Percentiles rank a stretch among this genome's conserved stretches.
Conservation (phyloP, 2,329 filamentous ascomycete genomes). For the Xylariaceae sp. region DNA sequence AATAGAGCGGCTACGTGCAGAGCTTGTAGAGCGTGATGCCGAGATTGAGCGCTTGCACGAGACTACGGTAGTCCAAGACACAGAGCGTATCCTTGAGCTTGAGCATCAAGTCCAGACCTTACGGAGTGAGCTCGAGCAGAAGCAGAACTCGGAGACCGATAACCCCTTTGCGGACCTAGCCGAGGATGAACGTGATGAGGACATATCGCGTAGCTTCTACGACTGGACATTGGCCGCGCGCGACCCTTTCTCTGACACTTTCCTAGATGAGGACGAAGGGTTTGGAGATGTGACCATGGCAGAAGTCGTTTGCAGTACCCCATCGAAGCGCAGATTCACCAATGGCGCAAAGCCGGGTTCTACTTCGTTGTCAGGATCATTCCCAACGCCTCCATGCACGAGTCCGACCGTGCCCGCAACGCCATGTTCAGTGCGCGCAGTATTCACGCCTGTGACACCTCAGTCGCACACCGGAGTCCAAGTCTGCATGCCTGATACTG, state of each 20-base stretch:
- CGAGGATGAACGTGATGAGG: neutral
- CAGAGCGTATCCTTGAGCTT: constrained; percentile 37
- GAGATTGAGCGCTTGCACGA: constrained; percentile 54
- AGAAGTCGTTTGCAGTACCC: constrained; percentile 52
- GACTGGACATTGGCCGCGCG: constrained; percentile 53
- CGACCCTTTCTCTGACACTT: constrained; percentile 46
- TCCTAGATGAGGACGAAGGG: constrained; percentile 37
- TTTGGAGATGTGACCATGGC: constrained; percentile 53
- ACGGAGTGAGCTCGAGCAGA: constrained; percentile 28
- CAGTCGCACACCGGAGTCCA: constrained; percentile 41
- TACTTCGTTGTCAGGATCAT: constrained; percentile 35
- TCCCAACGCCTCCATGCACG: constrained; percentile 55
- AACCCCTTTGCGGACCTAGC: constrained; percentile 7
- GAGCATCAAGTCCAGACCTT: constrained; percentile 36
- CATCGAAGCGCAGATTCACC: constrained; percentile 29
- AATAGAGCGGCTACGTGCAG: constrained; percentile 45
- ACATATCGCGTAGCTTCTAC: constrained; percentile 25
- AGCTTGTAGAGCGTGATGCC: constrained; percentile 49
- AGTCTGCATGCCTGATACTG: constrained; percentile 40
- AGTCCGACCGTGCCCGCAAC: constrained; percentile 39
- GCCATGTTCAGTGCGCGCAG: constrained; percentile 34
- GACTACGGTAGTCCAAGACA: constrained; percentile 46
- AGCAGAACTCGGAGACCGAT: constrained; percentile 4
- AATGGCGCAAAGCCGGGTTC: constrained; percentile 11
- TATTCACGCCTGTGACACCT: constrained; percentile 20